These are phyloP conservation scores for Cladosporium sp. DNA, from an alignment of 2,329 filamentous ascomycete species.

Conservation along the genomic window DNA sequence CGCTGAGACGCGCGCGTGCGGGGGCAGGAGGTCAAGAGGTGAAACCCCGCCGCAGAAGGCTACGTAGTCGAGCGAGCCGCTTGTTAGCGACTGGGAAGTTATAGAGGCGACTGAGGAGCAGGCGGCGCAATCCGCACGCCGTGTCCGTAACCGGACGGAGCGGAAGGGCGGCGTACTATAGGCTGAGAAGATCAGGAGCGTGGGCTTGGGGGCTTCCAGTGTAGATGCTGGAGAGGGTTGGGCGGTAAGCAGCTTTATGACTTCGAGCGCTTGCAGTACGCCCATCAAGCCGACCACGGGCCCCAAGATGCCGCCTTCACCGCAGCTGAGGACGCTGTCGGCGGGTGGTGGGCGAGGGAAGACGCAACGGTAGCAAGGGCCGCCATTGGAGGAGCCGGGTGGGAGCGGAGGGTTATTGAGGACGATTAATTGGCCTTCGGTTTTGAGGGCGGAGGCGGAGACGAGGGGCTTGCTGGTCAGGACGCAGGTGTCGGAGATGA, in stretches of 20 bases:
- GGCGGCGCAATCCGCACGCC: constrained; percentile 65
- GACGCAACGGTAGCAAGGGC: constrained; percentile 89
- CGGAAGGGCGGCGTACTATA: constrained; percentile 57
- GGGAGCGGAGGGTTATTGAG: constrained; percentile 71
- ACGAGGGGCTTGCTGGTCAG: constrained; percentile 72
- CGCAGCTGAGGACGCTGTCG: constrained; percentile 75
- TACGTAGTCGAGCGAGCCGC: constrained; percentile 71
- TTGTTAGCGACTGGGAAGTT: constrained; percentile 54
- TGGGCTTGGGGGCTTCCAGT: constrained; percentile 29
- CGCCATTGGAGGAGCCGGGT: constrained; percentile 52
- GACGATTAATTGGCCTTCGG: constrained; percentile 83
- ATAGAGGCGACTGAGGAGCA: constrained; percentile 63
- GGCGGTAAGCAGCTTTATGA: constrained; percentile 71
- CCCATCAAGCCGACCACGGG: constrained; percentile 93
- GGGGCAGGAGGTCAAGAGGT: constrained; percentile 51
- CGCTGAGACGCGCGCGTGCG: constrained; percentile 63
- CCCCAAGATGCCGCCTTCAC: constrained; percentile 86
- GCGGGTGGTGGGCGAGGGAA: constrained; percentile 83
- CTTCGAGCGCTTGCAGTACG: constrained; percentile 81
- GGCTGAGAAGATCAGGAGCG: constrained; percentile 50
- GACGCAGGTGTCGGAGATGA: constrained; percentile 86
- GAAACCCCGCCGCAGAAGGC: constrained; percentile 69
- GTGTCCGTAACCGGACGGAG: constrained; percentile 64
- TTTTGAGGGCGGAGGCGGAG: constrained; percentile 81
- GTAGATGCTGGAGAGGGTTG: constrained; percentile 15